These are phyloP conservation scores for Aspergillus ibericus DNA, from an alignment of 2,329 filamentous ascomycete genomes.

Conservation along the genomic window DNA sequence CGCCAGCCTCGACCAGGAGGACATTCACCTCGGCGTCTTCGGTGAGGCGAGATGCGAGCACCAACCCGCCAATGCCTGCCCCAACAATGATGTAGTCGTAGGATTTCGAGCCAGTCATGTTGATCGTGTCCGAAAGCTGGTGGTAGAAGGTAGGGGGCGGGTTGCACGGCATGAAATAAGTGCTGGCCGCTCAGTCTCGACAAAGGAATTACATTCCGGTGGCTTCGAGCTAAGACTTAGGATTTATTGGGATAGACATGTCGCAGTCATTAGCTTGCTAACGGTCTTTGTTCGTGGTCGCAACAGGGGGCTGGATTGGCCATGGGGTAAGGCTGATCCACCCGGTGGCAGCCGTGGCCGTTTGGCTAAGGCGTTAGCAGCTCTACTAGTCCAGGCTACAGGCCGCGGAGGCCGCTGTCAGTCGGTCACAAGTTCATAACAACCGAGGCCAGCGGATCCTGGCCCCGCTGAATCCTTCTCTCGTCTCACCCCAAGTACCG, in stretches of 20 bases:
- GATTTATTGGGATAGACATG: not conserved
- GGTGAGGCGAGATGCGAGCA: conserved; percentile 33
- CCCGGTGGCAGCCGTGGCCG: not conserved
- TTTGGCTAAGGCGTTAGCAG: not conserved
- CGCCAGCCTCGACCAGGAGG: conserved; percentile 30
- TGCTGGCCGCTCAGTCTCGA: not conserved
- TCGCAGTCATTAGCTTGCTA: not conserved
- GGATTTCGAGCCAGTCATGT: not conserved
- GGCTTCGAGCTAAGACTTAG: not conserved
- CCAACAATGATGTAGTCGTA: conserved; percentile 31
- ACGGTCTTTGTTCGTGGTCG: not conserved
- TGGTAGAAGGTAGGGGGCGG: not conserved
- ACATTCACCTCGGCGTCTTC: conserved; percentile 27
- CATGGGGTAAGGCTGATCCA: not conserved
- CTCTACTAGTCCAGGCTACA: not conserved
- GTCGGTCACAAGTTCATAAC: too few relatives aligned
- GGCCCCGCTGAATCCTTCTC: not conserved
- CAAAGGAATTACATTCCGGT: not conserved
- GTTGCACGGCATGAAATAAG: not conserved
- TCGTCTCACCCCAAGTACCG: not conserved
- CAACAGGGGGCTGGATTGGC: not conserved
- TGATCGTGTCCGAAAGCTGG: not conserved
- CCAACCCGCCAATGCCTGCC: conserved; percentile 33
- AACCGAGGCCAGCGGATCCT: not conserved
- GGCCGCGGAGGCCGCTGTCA: not conserved